phyloP scores from a whole-genome alignment of 1,139 yeast species.

The Candida sp. region DNA sequence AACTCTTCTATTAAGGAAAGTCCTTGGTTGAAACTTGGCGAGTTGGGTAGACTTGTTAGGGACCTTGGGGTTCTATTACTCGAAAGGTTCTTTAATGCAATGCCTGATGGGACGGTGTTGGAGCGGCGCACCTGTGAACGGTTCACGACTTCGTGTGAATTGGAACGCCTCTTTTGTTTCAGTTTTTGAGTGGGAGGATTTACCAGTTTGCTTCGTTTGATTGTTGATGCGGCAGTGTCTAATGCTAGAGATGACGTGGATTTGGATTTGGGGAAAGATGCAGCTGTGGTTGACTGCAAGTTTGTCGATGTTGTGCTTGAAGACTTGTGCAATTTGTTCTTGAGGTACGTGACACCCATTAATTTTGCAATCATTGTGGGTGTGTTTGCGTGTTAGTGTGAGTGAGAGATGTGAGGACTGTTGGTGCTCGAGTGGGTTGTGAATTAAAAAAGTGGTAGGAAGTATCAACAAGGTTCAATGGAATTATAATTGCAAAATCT shows the following conservation, averaged over 20 bases:
- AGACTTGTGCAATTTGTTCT: slow-evolving; percentile 5
- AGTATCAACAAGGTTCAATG: background rate
- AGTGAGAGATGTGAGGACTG: too few relatives aligned
- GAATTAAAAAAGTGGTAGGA: too few relatives aligned
- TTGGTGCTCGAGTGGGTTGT: too few relatives aligned
- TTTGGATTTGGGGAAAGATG: background rate
- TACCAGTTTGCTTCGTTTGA: background rate
- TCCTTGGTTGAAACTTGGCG: background rate
- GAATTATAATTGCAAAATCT: background rate
- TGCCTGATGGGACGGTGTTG: slow-evolving; percentile 9
- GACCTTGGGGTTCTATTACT: background rate
- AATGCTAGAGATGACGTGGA: background rate
- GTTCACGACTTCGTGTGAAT: slow-evolving; percentile 1
- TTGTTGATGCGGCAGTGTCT: background rate
- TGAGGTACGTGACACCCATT: slow-evolving; percentile 9
- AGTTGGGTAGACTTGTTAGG: slow-evolving; percentile 4
- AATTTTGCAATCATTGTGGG: slow-evolving; percentile 8
- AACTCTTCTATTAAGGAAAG: slow-evolving; percentile 3
- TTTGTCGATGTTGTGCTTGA: background rate
- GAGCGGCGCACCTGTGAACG: slow-evolving; percentile 7
- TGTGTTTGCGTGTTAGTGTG: too few relatives aligned
- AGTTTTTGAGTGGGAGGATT: background rate
- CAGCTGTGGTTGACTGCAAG: background rate
- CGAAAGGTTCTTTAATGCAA: slow-evolving; percentile 2
- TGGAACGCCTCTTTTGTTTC: slow-evolving; percentile 5